Conservation (phyloP, 176 grass and related monocot species). For the Carex parvula region DNA sequence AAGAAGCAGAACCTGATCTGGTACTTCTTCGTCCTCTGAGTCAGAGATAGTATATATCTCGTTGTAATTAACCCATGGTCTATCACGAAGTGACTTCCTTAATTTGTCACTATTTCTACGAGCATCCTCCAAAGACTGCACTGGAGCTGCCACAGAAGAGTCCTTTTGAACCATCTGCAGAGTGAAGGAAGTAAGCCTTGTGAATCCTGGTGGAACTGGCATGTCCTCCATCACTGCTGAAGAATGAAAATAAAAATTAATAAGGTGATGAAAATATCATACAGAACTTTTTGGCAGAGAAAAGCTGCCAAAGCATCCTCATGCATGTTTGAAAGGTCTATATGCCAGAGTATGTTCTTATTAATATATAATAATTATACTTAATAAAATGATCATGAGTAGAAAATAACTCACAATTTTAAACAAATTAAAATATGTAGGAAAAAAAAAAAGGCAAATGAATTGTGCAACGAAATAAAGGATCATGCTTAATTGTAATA, state of each 20-base stretch:
- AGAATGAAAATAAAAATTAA: not conserved
- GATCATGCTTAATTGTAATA: not conserved
- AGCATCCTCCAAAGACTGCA: not conserved
- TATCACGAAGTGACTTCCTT: slow-evolving; percentile 54
- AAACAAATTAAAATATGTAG: not conserved
- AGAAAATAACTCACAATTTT: not conserved
- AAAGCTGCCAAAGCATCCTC: not conserved
- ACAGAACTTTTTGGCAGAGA: not conserved
- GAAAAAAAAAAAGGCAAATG: not conserved
- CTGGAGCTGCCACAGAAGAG: not conserved
- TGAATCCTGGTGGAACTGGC: slow-evolving; percentile 41
- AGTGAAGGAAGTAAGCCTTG: slow-evolving; percentile 32
- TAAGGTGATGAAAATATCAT: not conserved
- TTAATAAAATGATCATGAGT: not conserved
- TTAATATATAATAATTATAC: not conserved
- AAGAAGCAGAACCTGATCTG: slow-evolving; percentile 42
- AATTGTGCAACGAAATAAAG: not conserved
- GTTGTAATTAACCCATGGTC: slow-evolving; percentile 64
- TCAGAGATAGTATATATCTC: slow-evolving; percentile 29
- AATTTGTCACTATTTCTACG: slow-evolving; percentile 26
- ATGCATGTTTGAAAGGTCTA: not conserved
- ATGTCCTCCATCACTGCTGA: not conserved
- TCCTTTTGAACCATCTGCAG: slow-evolving; percentile 21
- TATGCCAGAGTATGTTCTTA: not conserved
- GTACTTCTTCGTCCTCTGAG: slow-evolving; percentile 47